Conservation (phyloP, 441 rosid genomes). For the Euphorbia schlechtendalii region DNA sequence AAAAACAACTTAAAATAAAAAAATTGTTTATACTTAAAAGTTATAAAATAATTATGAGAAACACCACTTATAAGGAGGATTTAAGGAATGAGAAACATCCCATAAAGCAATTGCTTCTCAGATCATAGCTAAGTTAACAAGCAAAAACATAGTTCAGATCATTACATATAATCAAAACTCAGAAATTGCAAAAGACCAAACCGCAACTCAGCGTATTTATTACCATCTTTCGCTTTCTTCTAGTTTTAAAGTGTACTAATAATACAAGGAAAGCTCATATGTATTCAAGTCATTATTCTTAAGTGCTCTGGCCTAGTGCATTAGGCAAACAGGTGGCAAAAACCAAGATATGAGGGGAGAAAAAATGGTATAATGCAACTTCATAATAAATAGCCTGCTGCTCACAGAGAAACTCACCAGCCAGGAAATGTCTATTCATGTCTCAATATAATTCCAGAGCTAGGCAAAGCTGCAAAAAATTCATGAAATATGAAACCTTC, state of each 20-base stretch:
- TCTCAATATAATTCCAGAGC: neutral
- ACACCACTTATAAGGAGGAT: no score
- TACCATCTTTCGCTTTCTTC: neutral
- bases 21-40: no score
- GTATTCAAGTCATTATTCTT: neutral
- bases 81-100: no score
- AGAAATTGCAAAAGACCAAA: neutral
- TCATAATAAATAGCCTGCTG: neutral
- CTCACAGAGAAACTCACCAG: constrained; percentile 12
- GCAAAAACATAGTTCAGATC: neutral
- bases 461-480: neutral
- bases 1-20: no score
- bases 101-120: no score
- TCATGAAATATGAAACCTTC: constrained; percentile 6
- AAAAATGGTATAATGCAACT: neutral
- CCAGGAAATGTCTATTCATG: constrained; percentile 7
- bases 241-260: neutral
- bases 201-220: neutral
- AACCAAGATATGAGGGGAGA: constrained; percentile 9
- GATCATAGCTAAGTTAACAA: neutral
- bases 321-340: constrained; percentile 26
- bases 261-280: neutral
- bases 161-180: neutral
- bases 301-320: constrained; percentile 7
- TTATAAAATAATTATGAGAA: no score